Evolutionary conservation across 2,329 filamentous ascomycete genomes (phyloP), one percentile per base, ranked within the genome.

Genomic region (Fusarium dimerum): DNA sequence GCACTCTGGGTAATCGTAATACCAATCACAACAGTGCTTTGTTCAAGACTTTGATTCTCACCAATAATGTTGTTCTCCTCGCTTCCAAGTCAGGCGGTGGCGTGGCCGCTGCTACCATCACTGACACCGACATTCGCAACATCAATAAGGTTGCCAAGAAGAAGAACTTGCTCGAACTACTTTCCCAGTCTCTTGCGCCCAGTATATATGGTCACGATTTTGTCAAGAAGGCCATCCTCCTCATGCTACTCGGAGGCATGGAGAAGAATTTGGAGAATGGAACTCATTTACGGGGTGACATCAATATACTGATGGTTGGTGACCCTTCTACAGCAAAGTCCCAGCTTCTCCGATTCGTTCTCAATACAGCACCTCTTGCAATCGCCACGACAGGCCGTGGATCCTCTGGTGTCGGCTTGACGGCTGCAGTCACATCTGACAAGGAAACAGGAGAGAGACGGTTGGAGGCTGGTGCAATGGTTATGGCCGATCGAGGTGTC

Each of bases 211-310:
- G 94, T 0, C 94, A 99, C 66, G 92, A 95, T 66, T 89, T 97
- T 70, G 95, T 99, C 76, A 99, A 99, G 74, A 97, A 95, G 73
- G 94, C 94, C 1, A 96, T 99, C 60, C 76, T 99, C 32, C 84
- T 99, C 45, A 95, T 97, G 90, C 81, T 99, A 29, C 78, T 99
- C 13, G 90, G 94, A 66, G 94, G 94, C 52, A 92, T 96, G 82
- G 94, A 99, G 78, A 99, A 99, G 80, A 99, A 99, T 66, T 75
- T 99, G 51, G 94, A 97, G 58, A 99, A 99, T 64, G 94, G 94
- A 52, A 97, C 94, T 1, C 94, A 99, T 82, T 76, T 99, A 70
- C 88, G 94, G 81, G 94, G 94, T 77, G 94, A 99, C 68, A 97
- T 99, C 76, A 99, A 99, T 71, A 96, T 99, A 61, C 81, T 99